Evolutionary conservation across 2,329 filamentous ascomycete genomes (phyloP), one percentile per base, ranked within the genome.

Genomic region (Colletotrichum tropicale): DNA sequence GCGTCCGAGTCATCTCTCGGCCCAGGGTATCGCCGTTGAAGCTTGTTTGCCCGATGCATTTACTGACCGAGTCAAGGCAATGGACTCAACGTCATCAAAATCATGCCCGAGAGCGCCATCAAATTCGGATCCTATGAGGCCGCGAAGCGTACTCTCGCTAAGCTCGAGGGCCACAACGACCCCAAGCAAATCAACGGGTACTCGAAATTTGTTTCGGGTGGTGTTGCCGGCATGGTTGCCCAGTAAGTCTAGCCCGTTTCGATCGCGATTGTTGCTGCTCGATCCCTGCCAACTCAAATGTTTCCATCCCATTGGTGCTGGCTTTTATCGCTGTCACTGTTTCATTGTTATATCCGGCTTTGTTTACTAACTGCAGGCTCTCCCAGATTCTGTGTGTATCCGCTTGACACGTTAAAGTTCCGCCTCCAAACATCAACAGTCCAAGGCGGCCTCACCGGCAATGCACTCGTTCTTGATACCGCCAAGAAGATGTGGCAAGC

Each of bases 81-180:
- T 81, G 97, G 97, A 5, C 88, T 99, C 79, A 99, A 99, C 80
- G 96, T 99, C 4, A 85, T 98, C 81, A 99, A 99, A 85, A 97
- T 99, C 76, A 98, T 98, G 95, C 97, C 97, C 0, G 97, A 99
- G 86, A 98, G 96, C 32, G 96, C 97, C 30, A 98, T 99, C 83
- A 98, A 98, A 85, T 99, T 99, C 83, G 97, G 97, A 76, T 96
- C 96, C 24, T 99, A 98, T 82, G 97, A 99, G 91, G 96, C 95
- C 67, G 94, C 96, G 10, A 99, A 98, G 88, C 93, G 95, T 77
- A 92, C 94, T 6, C 92, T 98, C 76, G 95, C 96, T 65, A 93
- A 91, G 75, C 85, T 98, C 66, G 97, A 98, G 88, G 97, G 97
- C 8, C 96, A 98, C 81, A 90, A 93, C 77, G 95, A 98, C 83